Evolutionary conservation across 75 land plant genomes (phyloP).

Genomic region (Cunninghamia lanceolata): DNA sequence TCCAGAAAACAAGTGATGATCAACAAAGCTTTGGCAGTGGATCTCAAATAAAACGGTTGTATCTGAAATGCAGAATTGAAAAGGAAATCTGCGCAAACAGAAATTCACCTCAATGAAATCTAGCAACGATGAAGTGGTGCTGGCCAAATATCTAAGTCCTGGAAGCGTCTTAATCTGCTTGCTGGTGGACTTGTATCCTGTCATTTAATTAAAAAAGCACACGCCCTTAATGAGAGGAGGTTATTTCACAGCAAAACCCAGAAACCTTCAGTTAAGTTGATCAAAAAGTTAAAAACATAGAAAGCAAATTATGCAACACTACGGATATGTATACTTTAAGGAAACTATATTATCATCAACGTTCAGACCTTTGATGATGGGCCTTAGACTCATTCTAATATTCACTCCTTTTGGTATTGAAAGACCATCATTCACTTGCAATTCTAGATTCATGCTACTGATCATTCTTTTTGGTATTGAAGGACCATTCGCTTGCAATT

Average conservation of each 20-base stretch:
- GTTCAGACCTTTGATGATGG: background rate
- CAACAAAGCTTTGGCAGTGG: background rate
- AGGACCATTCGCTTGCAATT: background rate
- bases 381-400: background rate
- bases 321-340: background rate
- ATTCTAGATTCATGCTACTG: no score
- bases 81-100: no score
- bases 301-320: background rate
- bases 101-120: background rate
- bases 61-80: background rate
- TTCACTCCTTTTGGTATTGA: background rate
- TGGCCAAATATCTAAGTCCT: conserved; percentile 1
- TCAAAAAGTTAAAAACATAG: background rate
- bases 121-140: conserved; percentile 11
- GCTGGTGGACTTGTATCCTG: conserved; percentile 3
- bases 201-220: background rate
- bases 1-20: background rate
- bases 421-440: background rate
- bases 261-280: background rate
- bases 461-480: no score
- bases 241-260: background rate
- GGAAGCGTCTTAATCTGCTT: background rate
- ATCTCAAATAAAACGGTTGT: background rate
- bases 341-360: background rate
- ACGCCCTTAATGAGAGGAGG: background rate